These are phyloP conservation scores for Fagus sylvatica DNA, from an alignment of 306 rosid genomes.

Conservation along the genomic window DNA sequence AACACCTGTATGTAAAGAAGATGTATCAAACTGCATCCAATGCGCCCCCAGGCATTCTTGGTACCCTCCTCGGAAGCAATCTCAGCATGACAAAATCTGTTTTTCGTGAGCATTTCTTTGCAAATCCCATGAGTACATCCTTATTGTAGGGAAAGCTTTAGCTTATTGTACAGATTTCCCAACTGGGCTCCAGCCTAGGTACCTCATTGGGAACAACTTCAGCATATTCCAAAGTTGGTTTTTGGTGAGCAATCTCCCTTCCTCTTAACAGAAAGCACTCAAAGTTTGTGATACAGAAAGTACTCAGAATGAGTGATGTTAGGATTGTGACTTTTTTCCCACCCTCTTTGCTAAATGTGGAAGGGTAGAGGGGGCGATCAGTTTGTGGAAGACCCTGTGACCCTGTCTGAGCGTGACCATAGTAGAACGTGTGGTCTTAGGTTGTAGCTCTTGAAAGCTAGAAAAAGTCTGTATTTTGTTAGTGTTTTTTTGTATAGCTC, in stretches of 20 bases:
- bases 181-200: neutral
- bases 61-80: conserved; percentile 52
- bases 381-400: no score
- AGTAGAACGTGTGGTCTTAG: no score
- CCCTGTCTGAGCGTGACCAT: no score
- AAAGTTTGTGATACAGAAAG: neutral
- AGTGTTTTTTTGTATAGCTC: neutral
- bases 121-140: conserved; percentile 76
- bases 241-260: neutral
- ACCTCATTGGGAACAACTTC: neutral
- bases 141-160: conserved; percentile 43
- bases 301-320: no score
- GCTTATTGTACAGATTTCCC: neutral
- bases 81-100: conserved; percentile 37
- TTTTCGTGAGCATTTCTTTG: conserved; percentile 69
- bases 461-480: neutral
- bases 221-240: neutral
- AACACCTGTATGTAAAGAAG: conserved; percentile 67
- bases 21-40: conserved; percentile 55
- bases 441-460: no score
- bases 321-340: no score
- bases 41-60: conserved; percentile 52
- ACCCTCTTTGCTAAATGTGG: no score
- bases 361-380: no score
- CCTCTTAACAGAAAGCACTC: neutral